A percentile compares a stretch with the other conserved stretches of the same genome.
phyloP scores from a whole-genome alignment of 2,329 filamentous ascomycete species.

The Colletotrichum aenigma region DNA sequence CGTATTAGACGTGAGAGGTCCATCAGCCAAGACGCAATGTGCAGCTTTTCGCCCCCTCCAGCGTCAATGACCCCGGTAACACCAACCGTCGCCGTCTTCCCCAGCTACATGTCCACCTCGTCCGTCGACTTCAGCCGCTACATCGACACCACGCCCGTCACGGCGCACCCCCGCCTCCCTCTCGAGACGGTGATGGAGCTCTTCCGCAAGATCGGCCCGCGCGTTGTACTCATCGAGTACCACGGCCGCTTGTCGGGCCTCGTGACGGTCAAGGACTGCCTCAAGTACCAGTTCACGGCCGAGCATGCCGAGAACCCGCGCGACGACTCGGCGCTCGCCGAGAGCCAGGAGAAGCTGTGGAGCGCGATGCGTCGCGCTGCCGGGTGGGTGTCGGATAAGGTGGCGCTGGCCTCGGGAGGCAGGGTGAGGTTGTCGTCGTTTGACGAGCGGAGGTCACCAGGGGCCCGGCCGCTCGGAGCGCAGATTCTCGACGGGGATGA shows the following conservation, averaged over 20 bases:
- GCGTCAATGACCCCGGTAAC: conserved; percentile 40
- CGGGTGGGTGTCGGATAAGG: conserved; percentile 62
- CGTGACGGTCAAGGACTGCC: conserved; percentile 94
- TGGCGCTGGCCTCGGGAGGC: conserved; percentile 59
- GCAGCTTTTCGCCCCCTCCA: conserved; percentile 68
- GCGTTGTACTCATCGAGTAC: conserved; percentile 92
- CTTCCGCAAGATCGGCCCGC: conserved; percentile 96
- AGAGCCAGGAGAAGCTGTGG: conserved; percentile 72
- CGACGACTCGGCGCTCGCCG: conserved; percentile 58
- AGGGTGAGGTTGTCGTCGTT: conserved; percentile 55
- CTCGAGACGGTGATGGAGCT: conserved; percentile 98
- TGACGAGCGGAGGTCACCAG: conserved; percentile 46
- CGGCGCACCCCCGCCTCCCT: conserved; percentile 87
- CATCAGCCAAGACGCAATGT: conserved; percentile 71
- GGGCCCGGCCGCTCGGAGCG: conserved; percentile 25
- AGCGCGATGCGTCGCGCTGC: conserved; percentile 54
- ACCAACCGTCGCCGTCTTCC: conserved; percentile 59
- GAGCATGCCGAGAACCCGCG: conserved; percentile 81
- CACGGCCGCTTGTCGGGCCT: conserved; percentile 82
- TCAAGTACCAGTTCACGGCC: conserved; percentile 97
- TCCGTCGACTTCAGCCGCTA: conserved; percentile 83
- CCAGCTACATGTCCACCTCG: conserved; percentile 58
- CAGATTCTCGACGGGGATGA: conserved; percentile 47
- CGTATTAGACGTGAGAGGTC: conserved; percentile 73
- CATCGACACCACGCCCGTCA: conserved; percentile 86